phyloP scores from a whole-genome alignment of 768 basidiomycete species.

The Suillus paluster region DNA sequence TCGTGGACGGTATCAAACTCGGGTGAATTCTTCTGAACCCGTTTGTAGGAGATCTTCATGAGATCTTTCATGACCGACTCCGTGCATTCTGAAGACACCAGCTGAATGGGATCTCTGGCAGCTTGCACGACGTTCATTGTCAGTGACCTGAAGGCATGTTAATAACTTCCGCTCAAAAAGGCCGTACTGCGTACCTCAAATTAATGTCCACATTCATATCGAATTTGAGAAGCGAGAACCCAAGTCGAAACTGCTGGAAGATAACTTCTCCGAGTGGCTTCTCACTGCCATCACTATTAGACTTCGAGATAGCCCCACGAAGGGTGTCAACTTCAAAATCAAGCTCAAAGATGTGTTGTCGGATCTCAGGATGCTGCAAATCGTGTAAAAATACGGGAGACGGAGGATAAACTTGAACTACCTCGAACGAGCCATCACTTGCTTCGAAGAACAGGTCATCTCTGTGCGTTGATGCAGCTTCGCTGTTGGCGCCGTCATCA shows the following conservation, averaged over 20 bases:
- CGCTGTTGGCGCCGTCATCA: conserved; percentile 53
- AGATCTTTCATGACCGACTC: conserved; percentile 61
- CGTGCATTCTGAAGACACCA: conserved; percentile 64
- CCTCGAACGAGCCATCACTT: conserved; percentile 61
- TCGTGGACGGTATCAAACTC: conserved; percentile 82
- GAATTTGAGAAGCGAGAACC: conserved; percentile 76
- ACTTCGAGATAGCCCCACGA: conserved; percentile 78
- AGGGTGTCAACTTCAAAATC: conserved; percentile 87
- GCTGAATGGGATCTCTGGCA: conserved; percentile 54
- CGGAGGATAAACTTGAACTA: conserved; percentile 30
- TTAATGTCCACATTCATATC: conserved; percentile 87
- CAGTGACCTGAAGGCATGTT: conserved; percentile 57
- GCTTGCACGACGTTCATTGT: conserved; percentile 74
- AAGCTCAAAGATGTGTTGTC: conserved; percentile 77
- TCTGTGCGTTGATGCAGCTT: conserved; percentile 42
- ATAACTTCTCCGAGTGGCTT: conserved; percentile 77
- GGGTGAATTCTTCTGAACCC: conserved; percentile 84
- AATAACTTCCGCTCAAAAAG: conserved; percentile 4
- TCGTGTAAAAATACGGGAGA: conserved; percentile 4
- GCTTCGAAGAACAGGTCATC: conserved; percentile 77
- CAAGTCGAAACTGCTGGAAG: conserved; percentile 77
- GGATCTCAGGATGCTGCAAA: conserved; percentile 39
- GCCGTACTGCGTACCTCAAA: conserved; percentile 57
- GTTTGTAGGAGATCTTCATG: conserved; percentile 75
- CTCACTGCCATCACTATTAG: conserved; percentile 63